phyloP scores from a whole-genome alignment of 2,329 filamentous ascomycete species.

The Alternaria dauci region DNA sequence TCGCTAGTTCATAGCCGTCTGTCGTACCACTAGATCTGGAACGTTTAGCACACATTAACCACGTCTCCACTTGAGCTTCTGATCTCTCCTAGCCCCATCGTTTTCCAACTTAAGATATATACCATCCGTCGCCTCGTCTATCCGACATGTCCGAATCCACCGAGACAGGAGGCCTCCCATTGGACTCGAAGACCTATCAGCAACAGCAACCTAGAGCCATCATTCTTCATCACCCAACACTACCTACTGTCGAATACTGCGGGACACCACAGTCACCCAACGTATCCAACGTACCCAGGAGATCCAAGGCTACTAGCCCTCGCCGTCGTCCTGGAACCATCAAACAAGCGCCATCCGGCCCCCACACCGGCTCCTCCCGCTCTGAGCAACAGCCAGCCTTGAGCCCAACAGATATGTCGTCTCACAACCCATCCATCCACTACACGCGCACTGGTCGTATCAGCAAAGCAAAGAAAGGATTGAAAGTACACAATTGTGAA shows the following conservation, averaged over 20 bases:
- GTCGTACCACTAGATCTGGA: constrained; percentile 45
- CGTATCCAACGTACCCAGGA: constrained; percentile 28
- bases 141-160: constrained; percentile 45
- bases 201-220: constrained; percentile 34
- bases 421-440: constrained; percentile 43
- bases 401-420: constrained; percentile 44
- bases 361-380: constrained; percentile 41
- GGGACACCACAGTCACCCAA: constrained; percentile 40
- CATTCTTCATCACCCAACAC: constrained; percentile 22
- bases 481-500: constrained; percentile 57
- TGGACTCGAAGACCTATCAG: constrained; percentile 33
- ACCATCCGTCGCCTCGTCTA: constrained; percentile 36
- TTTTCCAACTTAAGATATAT: constrained; percentile 42
- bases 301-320: constrained; percentile 33
- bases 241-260: constrained; percentile 29
- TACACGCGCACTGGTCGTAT: constrained; percentile 58
- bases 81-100: constrained; percentile 40
- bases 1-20: constrained; percentile 43
- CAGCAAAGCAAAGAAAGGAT: constrained; percentile 58
- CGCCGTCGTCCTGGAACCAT: constrained; percentile 39
- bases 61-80: constrained; percentile 44
- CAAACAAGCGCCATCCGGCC: constrained; percentile 32
- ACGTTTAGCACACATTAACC: constrained; percentile 36
- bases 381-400: constrained; percentile 40
- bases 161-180: constrained; percentile 46